These are phyloP conservation scores for Eucalyptus brandiana DNA, from an alignment of 345 rosid genomes.

Conservation along the genomic window DNA sequence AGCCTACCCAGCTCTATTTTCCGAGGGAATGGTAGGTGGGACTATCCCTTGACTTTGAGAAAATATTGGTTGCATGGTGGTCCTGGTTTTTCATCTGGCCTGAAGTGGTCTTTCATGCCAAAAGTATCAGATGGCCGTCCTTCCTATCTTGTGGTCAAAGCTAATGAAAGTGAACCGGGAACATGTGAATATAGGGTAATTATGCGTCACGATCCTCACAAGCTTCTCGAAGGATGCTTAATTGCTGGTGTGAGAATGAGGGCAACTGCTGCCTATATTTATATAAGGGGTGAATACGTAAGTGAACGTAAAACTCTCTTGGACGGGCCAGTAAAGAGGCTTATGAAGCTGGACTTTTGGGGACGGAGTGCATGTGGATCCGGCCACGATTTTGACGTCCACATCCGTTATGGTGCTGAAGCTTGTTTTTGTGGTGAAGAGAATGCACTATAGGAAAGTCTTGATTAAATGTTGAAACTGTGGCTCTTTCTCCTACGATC, in stretches of 20 bases:
- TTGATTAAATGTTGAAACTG: constrained; percentile 83
- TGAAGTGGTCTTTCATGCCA: constrained; percentile 98
- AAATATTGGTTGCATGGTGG: constrained; percentile 46
- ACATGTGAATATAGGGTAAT: constrained; percentile 97
- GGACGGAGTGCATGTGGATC: constrained; percentile 97
- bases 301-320: constrained; percentile 70
- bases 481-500: constrained; percentile 94
- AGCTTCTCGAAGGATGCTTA: constrained; percentile 90
- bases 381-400: constrained; percentile 93
- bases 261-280: constrained; percentile 89
- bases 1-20: not conserved
- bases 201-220: constrained; percentile 97
- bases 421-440: constrained; percentile 98
- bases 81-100: constrained; percentile 97
- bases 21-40: not conserved
- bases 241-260: constrained; percentile 99
- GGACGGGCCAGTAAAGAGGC: constrained; percentile 89
- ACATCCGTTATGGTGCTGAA: constrained; percentile 93
- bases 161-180: constrained; percentile 99
- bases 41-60: too few relatives aligned
- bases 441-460: constrained; percentile 92
- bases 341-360: constrained; percentile 75
- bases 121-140: constrained; percentile 95
- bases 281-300: constrained; percentile 93
- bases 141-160: constrained; percentile 90